Percentiles rank a stretch among this genome's conserved stretches.
These are phyloP conservation scores for Pulveroboletus sp. DNA, from an alignment of 768 basidiomycete species.

Conservation along the genomic window DNA sequence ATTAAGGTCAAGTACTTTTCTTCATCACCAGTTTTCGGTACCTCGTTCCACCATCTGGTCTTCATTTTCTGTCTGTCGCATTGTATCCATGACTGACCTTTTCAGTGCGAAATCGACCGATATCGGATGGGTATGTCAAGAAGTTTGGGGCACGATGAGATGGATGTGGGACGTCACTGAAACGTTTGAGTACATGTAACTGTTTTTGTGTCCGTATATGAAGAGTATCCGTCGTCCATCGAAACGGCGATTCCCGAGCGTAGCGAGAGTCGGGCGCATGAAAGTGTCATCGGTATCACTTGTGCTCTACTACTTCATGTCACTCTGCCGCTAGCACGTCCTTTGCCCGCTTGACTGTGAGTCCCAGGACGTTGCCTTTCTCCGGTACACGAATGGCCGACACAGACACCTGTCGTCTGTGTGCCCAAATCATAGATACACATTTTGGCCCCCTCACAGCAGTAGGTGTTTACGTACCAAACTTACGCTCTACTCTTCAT, in stretches of 20 bases:
- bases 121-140: not conserved
- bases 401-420: slow-evolving; percentile 54
- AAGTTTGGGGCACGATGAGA: not conserved
- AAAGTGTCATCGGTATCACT: not conserved
- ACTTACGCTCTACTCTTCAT: not conserved
- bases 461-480: slow-evolving; percentile 37
- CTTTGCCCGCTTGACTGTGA: not conserved
- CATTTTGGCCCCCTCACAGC: slow-evolving; percentile 65
- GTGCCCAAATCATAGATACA: slow-evolving; percentile 55
- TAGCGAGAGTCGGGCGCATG: too few species aligned
- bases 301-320: slow-evolving; percentile 5
- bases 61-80: not conserved
- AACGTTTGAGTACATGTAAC: slow-evolving; percentile 8
- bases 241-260: slow-evolving; percentile 6
- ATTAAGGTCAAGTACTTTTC: slow-evolving; percentile 27
- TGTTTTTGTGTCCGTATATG: not conserved
- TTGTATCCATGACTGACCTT: slow-evolving; percentile 27
- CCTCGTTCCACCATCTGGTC: not conserved
- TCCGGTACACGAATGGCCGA: slow-evolving; percentile 49
- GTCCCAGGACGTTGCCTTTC: not conserved
- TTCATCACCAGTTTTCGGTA: not conserved
- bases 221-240: not conserved
- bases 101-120: slow-evolving; percentile 21
- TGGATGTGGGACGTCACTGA: not conserved
- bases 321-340: not conserved